Evolutionary conservation across 352 stramenopile genomes (phyloP), one percentile per base, ranked within the genome.

Genomic region (Phytophthora pluvialis): DNA sequence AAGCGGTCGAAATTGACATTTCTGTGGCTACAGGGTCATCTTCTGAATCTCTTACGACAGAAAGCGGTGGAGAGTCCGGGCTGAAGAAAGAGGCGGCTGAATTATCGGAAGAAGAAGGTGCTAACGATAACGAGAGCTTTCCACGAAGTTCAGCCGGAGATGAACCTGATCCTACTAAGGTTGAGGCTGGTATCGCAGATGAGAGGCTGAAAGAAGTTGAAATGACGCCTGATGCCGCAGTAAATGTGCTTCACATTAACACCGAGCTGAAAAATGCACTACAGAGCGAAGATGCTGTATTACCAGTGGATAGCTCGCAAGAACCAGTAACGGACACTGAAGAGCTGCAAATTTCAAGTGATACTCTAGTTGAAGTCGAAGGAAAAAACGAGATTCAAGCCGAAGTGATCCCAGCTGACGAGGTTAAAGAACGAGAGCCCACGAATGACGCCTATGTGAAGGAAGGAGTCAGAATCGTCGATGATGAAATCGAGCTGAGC

Each of bases 171-270:
- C 3, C 15, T 60, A 39, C 4, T 25, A 38, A 59, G 11, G 18
- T 8, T 28, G 51, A 68, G 12, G 18, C 29, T 32, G 11, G 52
- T 50, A 35, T 42, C 32, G n/a, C 16, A 49, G 40, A 11, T 32
- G 44, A 64, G 13, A 43, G 28, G 13, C 6, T 59, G 33, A 44
- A 44, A 46, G 69, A 73, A 60, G 25, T 65, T 35, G 54, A 68
- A 49, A 54, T 73, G 31, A 67, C 58, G 13, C 32, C 52, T 18
- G 36, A 67, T 29, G 52, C 56, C 5, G 42, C 44, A 40, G 38
- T 63, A 8, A 65, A 62, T 15, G 40, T 52, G 28, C n/a, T 21
- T 43, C 29, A 50, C 51, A 12, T 38, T 48, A 26, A 49, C 26
- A 15, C 10, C n/a, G 38, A 64, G 3, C n/a, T 42, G 36, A n/a